Base-by-base conservation (phyloP, 2,329 filamentous ascomycete species). In the Ceratocystis albifundus region DNA sequence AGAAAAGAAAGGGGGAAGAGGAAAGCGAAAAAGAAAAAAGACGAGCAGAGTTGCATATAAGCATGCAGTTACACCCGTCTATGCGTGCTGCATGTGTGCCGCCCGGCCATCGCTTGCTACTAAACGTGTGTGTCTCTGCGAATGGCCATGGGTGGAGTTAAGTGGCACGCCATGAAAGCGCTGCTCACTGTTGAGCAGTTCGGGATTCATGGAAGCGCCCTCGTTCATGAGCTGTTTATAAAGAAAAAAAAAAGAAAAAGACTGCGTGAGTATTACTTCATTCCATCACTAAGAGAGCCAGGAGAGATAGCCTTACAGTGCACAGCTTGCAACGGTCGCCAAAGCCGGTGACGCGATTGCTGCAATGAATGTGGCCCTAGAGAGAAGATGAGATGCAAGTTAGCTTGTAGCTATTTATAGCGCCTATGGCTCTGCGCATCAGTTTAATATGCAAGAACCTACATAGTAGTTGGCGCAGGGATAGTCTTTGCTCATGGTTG, bases 391-490 rank as follows among this genome's bases (percentile, higher is more conserved):
- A 46, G 41, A 41, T 48, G 61, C 41, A n/a, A 7, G 7, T 25
- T 50, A 44, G 67, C 10, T 20, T 22, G 10, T 10, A 28, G 53
- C 5, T 57, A 28, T 50, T 50, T 50, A 22, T 8, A 61, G n/a
- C 10, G 17, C 59, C 12, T 57, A 22, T 36, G 10, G n/a, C 45
- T 36, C 57, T 25, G 2, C 48, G 30, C 45, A 62, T 22, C 17
- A 36, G 48, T 41, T 32, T 10, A 10, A 8, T 17, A 44, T 41
- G 10, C 6, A 62, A n/a, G 28, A n/a, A 63, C 70, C 25, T 68
- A 74, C 73, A 66, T 74, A 74, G 68, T 73, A 74, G 69, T 74
- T 74, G 59, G 73, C 73, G 69, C 72, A 74, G 65, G 73, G 73
- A 68, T 70, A 73, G 70, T 69, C 69, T 71, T 73, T 73, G 20